phyloP scores from a whole-genome alignment of 192 early-diverging fungal genomes.

The Glomus cerebriforme region DNA sequence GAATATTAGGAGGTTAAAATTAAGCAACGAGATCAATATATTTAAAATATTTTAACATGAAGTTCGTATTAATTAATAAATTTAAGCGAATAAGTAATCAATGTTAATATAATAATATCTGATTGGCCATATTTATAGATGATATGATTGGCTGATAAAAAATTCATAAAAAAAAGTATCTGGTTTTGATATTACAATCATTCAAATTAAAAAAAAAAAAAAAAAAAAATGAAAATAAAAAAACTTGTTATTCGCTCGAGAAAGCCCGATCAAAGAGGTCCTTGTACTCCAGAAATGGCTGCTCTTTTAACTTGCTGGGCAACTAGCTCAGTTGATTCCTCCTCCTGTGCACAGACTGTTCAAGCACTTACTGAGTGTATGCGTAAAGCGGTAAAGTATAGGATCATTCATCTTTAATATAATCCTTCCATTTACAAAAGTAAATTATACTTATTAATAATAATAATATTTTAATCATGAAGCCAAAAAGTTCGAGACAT shows the following conservation, averaged over 20 bases:
- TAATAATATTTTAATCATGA: background rate
- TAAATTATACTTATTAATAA: background rate
- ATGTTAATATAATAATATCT: no score
- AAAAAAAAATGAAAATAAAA: constrained; percentile 57
- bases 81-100: no score
- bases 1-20: no score
- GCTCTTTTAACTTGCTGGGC: constrained; percentile 66
- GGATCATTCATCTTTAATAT: background rate
- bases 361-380: constrained; percentile 58
- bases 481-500: background rate
- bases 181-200: no score
- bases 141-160: no score
- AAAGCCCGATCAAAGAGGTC: constrained; percentile 55
- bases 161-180: no score
- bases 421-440: background rate
- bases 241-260: constrained; percentile 60
- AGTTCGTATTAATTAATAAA: no score
- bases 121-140: no score
- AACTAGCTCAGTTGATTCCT: constrained; percentile 52
- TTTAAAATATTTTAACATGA: no score
- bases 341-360: constrained; percentile 50
- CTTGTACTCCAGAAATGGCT: constrained; percentile 60
- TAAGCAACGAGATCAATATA: no score
- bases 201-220: background rate
- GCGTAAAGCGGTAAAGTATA: constrained; percentile 53